phyloP scores from a whole-genome alignment of 306 rosid genomes.

The Hippophae gyantsensis region DNA sequence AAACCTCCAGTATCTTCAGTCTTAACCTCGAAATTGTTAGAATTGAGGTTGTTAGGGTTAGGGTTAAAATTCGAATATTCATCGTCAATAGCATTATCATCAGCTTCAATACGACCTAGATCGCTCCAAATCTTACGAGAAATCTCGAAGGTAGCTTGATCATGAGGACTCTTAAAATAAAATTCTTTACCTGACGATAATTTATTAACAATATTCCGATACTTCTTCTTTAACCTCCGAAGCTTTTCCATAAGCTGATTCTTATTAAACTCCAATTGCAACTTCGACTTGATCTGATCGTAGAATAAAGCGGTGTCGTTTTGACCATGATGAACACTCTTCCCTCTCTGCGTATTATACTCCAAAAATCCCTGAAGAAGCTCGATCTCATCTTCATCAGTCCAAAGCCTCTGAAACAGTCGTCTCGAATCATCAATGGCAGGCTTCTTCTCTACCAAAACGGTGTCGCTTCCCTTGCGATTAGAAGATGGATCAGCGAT shows the following conservation, averaged over 20 bases:
- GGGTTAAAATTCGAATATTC: conserved; percentile 21
- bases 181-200: conserved; percentile 38
- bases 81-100: conserved; percentile 24
- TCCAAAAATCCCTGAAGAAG: conserved; percentile 44
- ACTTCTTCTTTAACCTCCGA: conserved; percentile 71
- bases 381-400: conserved; percentile 58
- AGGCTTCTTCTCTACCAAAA: conserved; percentile 32
- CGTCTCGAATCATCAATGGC: conserved; percentile 31
- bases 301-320: conserved; percentile 48
- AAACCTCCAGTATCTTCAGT: conserved; percentile 25
- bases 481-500: conserved; percentile 4
- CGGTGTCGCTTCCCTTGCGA: conserved; percentile 17
- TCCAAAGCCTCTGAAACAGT: conserved; percentile 49
- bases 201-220: conserved; percentile 38
- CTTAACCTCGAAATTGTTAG: conserved; percentile 22
- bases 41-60: conserved; percentile 16
- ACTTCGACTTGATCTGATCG: conserved; percentile 50
- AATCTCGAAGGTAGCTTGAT: conserved; percentile 64
- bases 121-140: conserved; percentile 80
- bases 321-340: conserved; percentile 19
- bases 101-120: conserved; percentile 20
- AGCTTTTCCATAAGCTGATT: conserved; percentile 61
- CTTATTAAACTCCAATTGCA: conserved; percentile 46
- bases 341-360: conserved; percentile 28
- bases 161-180: conserved; percentile 58